These are phyloP conservation scores for Penicillium macrosclerotiorum DNA, from an alignment of 495 filamentous ascomycete genomes.

Conservation along the genomic window DNA sequence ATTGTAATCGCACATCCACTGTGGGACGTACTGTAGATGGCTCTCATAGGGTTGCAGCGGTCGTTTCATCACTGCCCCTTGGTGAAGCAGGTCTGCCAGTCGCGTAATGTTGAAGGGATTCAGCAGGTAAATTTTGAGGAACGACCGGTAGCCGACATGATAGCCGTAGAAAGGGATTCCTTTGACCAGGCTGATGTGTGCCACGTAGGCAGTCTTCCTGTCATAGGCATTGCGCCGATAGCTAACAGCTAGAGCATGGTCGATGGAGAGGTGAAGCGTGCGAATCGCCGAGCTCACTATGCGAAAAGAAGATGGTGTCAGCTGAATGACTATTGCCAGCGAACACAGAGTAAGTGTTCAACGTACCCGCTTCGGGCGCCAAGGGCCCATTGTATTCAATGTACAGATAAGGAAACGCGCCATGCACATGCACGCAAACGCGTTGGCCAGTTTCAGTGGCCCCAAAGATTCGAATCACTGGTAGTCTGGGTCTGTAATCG, in stretches of 20 bases:
- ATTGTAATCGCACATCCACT: conserved; percentile 98
- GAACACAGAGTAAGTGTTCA: not conserved
- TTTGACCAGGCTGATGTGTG: conserved; percentile 87
- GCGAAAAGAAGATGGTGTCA: not conserved
- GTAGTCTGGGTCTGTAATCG: conserved; percentile 65
- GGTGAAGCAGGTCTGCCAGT: conserved; percentile 78
- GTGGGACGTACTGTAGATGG: conserved; percentile 84
- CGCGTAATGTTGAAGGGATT: conserved; percentile 80
- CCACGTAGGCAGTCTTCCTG: conserved; percentile 70
- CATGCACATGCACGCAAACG: conserved; percentile 94
- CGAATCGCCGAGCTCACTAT: conserved; percentile 69
- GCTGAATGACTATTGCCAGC: not conserved
- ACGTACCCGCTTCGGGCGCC: conserved; percentile 61
- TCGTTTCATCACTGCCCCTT: conserved; percentile 79
- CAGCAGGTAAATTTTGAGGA: conserved; percentile 90
- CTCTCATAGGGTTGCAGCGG: conserved; percentile 89
- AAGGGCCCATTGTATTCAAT: conserved; percentile 78
- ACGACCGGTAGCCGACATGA: conserved; percentile 86
- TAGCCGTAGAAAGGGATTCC: conserved; percentile 95
- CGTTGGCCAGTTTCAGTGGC: conserved; percentile 94
- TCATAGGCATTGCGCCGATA: conserved; percentile 74
- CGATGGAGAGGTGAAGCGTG: conserved; percentile 74
- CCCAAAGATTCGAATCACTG: conserved; percentile 88
- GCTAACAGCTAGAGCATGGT: conserved; percentile 77
- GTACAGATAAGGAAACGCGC: conserved; percentile 92